Evolutionary conservation across 768 basidiomycete species (phyloP).

Genomic region (Kwoniella dendrophila): DNA sequence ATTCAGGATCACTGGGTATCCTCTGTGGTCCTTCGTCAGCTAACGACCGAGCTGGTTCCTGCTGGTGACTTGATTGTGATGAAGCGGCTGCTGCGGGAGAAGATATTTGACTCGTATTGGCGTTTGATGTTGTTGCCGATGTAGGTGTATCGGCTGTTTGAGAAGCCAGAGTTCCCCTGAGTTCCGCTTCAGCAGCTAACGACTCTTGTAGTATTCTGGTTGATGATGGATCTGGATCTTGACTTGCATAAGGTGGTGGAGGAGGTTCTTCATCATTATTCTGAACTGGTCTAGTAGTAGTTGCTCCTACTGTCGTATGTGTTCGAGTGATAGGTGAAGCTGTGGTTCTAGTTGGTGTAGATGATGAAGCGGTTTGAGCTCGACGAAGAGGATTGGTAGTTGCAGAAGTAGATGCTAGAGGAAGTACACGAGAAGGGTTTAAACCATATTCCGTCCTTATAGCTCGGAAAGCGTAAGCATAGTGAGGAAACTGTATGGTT

Average conservation of each 20-base stretch:
- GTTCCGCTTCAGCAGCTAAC: conserved; percentile 44
- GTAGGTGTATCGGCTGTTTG: background rate
- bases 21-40: conserved; percentile 9
- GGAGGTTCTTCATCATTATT: conserved; percentile 42
- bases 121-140: background rate
- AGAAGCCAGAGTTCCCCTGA: background rate
- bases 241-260: conserved; percentile 50
- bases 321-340: conserved; percentile 16
- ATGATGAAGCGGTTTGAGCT: conserved; percentile 23
- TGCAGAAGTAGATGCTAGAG: background rate
- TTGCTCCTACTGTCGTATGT: conserved; percentile 19
- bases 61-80: background rate
- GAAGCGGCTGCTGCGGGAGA: background rate
- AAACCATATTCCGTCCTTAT: conserved; percentile 39
- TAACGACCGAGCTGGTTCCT: background rate
- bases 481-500: conserved; percentile 34
- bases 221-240: conserved; percentile 53
- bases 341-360: conserved; percentile 9
- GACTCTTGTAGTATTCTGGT: conserved; percentile 47
- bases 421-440: conserved; percentile 36
- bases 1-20: conserved; percentile 32
- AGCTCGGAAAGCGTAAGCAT: conserved; percentile 32
- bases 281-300: conserved; percentile 11
- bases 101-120: background rate
- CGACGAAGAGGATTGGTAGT: conserved; percentile 11